Conservation (phyloP, 129 eudicot species). For the Oenanthe sinensis region DNA sequence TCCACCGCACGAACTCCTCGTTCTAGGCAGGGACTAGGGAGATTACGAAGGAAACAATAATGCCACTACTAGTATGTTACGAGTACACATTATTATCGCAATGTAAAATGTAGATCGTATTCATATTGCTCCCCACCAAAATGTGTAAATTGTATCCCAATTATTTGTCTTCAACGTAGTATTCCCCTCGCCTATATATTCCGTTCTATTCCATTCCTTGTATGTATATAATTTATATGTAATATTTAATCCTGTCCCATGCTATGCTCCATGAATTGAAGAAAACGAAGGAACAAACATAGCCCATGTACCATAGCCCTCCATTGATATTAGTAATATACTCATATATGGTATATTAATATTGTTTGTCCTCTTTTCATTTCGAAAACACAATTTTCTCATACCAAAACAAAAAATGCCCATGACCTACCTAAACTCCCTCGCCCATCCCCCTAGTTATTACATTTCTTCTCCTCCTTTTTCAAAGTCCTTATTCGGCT, state of each 20-base stretch:
- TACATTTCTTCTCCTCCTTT: too few relatives aligned
- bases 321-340: background rate
- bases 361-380: too few relatives aligned
- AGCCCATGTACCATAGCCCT: conserved; percentile 14
- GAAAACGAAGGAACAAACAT: conserved; percentile 10
- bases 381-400: too few relatives aligned
- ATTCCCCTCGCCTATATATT: background rate
- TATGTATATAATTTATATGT: too few relatives aligned
- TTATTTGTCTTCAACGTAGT: background rate
- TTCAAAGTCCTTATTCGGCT: too few relatives aligned
- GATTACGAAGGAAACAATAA: conserved; percentile 11
- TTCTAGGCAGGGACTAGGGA: background rate
- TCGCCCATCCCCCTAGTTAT: too few relatives aligned
- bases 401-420: too few relatives aligned
- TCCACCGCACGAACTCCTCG: conserved; percentile 22
- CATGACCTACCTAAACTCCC: too few relatives aligned
- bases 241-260: background rate
- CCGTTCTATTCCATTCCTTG: background rate
- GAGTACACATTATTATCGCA: background rate
- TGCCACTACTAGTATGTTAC: too few relatives aligned
- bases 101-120: background rate
- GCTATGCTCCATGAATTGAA: background rate
- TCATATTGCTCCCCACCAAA: background rate
- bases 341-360: too few relatives aligned
- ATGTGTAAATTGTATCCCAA: background rate